phyloP scores from a whole-genome alignment of 2,329 filamentous ascomycete species.

The Macroventuria anomochaeta region DNA sequence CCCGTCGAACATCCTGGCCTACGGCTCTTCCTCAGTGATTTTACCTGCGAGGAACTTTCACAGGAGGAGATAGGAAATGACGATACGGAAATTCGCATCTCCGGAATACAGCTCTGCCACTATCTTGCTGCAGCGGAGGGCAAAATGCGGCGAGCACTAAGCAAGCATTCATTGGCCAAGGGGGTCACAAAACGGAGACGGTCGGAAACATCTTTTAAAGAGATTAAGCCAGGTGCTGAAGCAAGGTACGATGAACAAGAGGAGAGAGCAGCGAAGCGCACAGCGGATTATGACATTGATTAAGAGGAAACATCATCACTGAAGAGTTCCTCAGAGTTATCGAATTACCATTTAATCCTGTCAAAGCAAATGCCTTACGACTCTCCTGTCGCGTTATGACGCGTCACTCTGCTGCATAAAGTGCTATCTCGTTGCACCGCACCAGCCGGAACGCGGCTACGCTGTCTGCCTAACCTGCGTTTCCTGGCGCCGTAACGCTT shows the following conservation, averaged over 20 bases:
- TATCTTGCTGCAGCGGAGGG: not conserved
- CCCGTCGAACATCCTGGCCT: conserved; percentile 20
- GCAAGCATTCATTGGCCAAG: conserved; percentile 6
- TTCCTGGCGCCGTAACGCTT: too few relatives aligned
- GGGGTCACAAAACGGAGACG: conserved; percentile 17
- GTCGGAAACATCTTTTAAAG: conserved; percentile 26
- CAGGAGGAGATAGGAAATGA: not conserved
- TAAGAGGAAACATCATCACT: conserved; percentile 15
- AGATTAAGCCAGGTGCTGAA: conserved; percentile 23
- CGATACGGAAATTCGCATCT: not conserved
- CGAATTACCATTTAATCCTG: too few relatives aligned
- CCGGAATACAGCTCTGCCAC: not conserved
- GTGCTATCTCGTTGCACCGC: too few relatives aligned
- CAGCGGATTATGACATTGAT: conserved; percentile 13
- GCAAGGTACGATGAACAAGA: conserved; percentile 28
- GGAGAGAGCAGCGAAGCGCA: conserved; percentile 27
- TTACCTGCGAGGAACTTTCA: conserved; percentile 24
- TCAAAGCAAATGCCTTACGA: too few relatives aligned
- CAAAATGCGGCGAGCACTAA: not conserved
- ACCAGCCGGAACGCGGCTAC: too few relatives aligned
- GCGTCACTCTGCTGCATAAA: too few relatives aligned
- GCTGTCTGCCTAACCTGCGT: too few relatives aligned
- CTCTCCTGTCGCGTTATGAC: too few relatives aligned
- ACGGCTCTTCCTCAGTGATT: conserved; percentile 22
- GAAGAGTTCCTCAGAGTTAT: conserved; percentile 7